Evolutionary conservation across 2,329 filamentous ascomycete species (phyloP).

Genomic region (Venturia pyrina): DNA sequence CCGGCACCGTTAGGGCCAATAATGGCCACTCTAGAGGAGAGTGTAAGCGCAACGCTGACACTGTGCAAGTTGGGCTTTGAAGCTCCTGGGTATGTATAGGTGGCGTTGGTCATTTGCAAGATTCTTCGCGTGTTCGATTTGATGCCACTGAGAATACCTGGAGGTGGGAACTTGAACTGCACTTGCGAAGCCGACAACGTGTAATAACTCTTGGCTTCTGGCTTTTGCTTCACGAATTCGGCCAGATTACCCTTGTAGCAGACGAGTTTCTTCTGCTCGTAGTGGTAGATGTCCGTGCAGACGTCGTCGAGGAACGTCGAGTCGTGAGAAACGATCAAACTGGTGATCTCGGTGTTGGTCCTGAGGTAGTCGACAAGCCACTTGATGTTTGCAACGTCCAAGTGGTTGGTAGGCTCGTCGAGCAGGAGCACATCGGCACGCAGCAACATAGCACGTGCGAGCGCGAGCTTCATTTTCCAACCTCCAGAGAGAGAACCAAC

Average conservation of each 20-base stretch:
- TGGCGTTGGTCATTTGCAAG: slow-evolving; percentile 85
- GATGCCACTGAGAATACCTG: slow-evolving; percentile 87
- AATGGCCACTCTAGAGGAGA: slow-evolving; percentile 90
- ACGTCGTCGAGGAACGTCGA: slow-evolving; percentile 94
- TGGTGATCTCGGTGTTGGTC: slow-evolving; percentile 91
- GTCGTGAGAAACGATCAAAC: slow-evolving; percentile 96
- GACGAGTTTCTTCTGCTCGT: slow-evolving; percentile 92
- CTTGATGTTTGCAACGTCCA: slow-evolving; percentile 91
- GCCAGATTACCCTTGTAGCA: slow-evolving; percentile 76
- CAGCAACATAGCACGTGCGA: slow-evolving; percentile 94
- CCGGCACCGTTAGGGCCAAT: slow-evolving; percentile 97
- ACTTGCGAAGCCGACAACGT: slow-evolving; percentile 80
- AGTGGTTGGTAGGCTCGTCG: slow-evolving; percentile 97
- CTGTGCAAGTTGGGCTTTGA: slow-evolving; percentile 79
- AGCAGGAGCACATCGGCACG: slow-evolving; percentile 91
- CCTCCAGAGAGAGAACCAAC: slow-evolving; percentile 94
- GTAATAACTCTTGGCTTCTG: slow-evolving; percentile 97
- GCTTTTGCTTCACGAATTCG: slow-evolving; percentile 77
- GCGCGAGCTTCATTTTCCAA: slow-evolving; percentile 99
- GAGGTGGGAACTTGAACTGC: slow-evolving; percentile 96
- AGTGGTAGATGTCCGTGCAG: slow-evolving; percentile 98
- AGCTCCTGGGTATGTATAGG: slow-evolving; percentile 86
- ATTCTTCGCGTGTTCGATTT: slow-evolving; percentile 92
- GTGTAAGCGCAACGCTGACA: slow-evolving; percentile 74
- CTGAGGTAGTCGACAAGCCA: slow-evolving; percentile 96